A percentile compares a stretch with the other conserved stretches of the same genome.
phyloP scores from a whole-genome alignment of 1,284 basidiomycete genomes.

The Pisolithus thermaeus region DNA sequence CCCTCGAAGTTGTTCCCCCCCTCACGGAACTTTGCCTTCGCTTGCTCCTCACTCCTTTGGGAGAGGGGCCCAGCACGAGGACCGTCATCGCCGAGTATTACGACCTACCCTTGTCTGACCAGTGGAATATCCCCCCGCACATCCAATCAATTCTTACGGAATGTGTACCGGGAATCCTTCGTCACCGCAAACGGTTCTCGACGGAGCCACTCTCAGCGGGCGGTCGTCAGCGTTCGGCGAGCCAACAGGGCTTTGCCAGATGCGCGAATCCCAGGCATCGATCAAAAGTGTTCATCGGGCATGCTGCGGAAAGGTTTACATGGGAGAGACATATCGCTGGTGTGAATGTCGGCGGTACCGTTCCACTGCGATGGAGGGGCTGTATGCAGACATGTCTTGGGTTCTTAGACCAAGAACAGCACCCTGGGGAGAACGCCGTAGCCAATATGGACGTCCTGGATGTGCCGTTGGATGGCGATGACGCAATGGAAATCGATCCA shows the following conservation, averaged over 20 bases:
- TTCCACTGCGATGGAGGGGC: constrained; percentile 67
- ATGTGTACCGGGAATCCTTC: constrained; percentile 31
- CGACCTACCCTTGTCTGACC: constrained; percentile 30
- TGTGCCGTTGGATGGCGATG: not conserved
- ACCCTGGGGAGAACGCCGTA: constrained; percentile 8
- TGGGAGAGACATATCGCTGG: constrained; percentile 60
- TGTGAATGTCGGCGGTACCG: constrained; percentile 43
- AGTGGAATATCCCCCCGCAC: constrained; percentile 22
- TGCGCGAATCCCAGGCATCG: constrained; percentile 52
- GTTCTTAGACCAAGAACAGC: constrained; percentile 38
- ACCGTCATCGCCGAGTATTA: constrained; percentile 32
- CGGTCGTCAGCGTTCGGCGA: not conserved
- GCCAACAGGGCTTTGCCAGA: constrained; percentile 22
- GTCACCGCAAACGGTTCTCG: constrained; percentile 17
- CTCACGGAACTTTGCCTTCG: constrained; percentile 50
- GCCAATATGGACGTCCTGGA: not conserved
- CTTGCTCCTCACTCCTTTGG: constrained; percentile 34
- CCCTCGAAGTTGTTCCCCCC: constrained; percentile 32
- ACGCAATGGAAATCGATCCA: constrained; percentile 12
- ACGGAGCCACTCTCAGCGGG: constrained; percentile 2
- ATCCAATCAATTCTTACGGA: constrained; percentile 29
- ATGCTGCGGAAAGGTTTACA: constrained; percentile 56
- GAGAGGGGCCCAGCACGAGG: constrained; percentile 4
- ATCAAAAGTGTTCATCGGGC: constrained; percentile 44
- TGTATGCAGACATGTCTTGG: constrained; percentile 57